Percentiles rank a stretch among this genome's conserved stretches.
phyloP scores from a whole-genome alignment of 2,329 filamentous ascomycete genomes.

The Orbilia quercus region DNA sequence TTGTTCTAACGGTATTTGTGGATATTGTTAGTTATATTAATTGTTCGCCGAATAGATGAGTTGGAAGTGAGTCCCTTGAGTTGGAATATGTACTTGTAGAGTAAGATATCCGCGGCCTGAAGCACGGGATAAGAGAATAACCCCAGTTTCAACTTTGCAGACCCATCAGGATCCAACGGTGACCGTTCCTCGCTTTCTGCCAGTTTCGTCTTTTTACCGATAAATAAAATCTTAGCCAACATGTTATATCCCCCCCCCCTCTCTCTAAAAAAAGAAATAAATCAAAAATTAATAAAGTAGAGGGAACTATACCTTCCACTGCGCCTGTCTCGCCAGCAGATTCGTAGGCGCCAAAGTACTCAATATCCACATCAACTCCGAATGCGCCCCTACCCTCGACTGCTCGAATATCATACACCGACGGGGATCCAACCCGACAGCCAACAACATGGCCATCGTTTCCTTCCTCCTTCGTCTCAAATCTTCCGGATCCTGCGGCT shows the following conservation, averaged over 20 bases:
- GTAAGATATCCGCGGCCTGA: conserved; percentile 91
- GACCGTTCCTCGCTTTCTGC: conserved; percentile 71
- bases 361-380: conserved; percentile 96
- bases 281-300: not conserved
- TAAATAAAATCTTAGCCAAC: too few species aligned
- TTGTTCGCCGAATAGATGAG: too few species aligned
- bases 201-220: conserved; percentile 75
- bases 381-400: conserved; percentile 70
- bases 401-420: conserved; percentile 76
- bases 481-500: conserved; percentile 73
- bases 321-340: conserved; percentile 97
- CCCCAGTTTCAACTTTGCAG: conserved; percentile 79
- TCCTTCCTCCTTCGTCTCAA: conserved; percentile 76
- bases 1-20: conserved; percentile 70
- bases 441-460: conserved; percentile 81
- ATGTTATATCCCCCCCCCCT: not conserved
- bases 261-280: conserved; percentile 5
- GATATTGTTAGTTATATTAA: not conserved
- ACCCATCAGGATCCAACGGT: conserved; percentile 70
- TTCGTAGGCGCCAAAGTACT: conserved; percentile 91
- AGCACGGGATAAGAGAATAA: conserved; percentile 96
- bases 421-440: conserved; percentile 83
- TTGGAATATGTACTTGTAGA: conserved; percentile 79
- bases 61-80: too few species aligned
- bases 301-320: conserved; percentile 81